Conservation (phyloP, 306 rosid species). For the Nissolia schottii region DNA sequence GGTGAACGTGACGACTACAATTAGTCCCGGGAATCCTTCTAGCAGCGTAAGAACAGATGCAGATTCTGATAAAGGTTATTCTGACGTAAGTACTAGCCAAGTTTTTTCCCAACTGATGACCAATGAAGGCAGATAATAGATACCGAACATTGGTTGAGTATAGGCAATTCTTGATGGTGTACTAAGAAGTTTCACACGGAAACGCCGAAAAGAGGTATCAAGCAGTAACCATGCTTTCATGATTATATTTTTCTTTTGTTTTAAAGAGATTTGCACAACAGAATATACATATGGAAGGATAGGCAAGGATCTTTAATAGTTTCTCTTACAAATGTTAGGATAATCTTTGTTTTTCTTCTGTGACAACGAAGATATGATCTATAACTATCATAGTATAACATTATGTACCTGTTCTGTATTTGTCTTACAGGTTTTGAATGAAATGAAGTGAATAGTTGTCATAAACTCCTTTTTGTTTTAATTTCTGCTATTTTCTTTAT, state of each 20-base stretch:
- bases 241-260: slow-evolving; percentile 1
- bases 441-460: background rate
- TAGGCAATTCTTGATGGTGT: background rate
- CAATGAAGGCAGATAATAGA: slow-evolving; percentile 64
- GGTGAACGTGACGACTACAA: slow-evolving; percentile 20
- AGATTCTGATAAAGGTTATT: slow-evolving; percentile 32
- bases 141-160: slow-evolving; percentile 22
- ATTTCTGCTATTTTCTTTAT: background rate
- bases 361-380: slow-evolving; percentile 20
- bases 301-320: slow-evolving; percentile 7
- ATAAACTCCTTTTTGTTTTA: background rate
- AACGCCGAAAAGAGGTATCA: slow-evolving; percentile 24
- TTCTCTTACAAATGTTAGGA: slow-evolving; percentile 2
- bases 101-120: slow-evolving; percentile 79
- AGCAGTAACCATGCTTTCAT: background rate
- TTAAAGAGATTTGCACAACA: slow-evolving; percentile 13
- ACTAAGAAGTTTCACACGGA: background rate
- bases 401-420: background rate
- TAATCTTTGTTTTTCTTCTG: slow-evolving; percentile 3
- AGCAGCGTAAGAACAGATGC: slow-evolving; percentile 32
- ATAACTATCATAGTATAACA: slow-evolving; percentile 1
- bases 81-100: slow-evolving; percentile 47
- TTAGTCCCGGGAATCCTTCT: slow-evolving; percentile 26
- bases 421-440: background rate
- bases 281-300: background rate